A percentile compares a stretch with the other conserved stretches of the same genome.
These are phyloP conservation scores for Suillus bovinus DNA, from an alignment of 768 basidiomycete genomes.

Conservation along the genomic window DNA sequence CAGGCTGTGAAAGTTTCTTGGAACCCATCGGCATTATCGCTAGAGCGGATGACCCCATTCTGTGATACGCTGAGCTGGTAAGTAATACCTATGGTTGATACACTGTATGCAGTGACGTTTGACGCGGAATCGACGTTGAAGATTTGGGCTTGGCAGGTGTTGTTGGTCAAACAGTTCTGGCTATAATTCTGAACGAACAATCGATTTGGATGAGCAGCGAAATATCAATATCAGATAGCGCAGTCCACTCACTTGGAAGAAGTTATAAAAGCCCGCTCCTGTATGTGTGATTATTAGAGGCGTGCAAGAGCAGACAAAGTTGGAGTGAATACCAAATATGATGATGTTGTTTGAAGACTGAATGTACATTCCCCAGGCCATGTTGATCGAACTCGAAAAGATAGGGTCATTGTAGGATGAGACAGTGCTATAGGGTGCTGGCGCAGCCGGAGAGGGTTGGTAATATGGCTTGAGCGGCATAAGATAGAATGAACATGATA, in stretches of 20 bases:
- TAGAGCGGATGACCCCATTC: slow-evolving; percentile 36
- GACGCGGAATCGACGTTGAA: slow-evolving; percentile 43
- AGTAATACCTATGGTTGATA: slow-evolving; percentile 49
- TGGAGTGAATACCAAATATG: slow-evolving; percentile 38
- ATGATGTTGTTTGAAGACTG: slow-evolving; percentile 41
- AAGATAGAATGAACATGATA: not conserved
- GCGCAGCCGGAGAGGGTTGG: slow-evolving; percentile 45
- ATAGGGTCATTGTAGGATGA: slow-evolving; percentile 40
- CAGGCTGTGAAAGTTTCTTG: slow-evolving; percentile 41
- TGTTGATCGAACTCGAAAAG: slow-evolving; percentile 31
- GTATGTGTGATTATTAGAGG: not conserved
- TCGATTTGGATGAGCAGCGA: slow-evolving; percentile 2
- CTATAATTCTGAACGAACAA: slow-evolving; percentile 37
- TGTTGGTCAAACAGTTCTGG: slow-evolving; percentile 37
- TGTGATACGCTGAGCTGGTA: slow-evolving; percentile 41
- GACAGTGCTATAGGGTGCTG: slow-evolving; percentile 41
- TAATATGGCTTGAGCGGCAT: slow-evolving; percentile 43
- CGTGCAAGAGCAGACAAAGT: slow-evolving; percentile 13
- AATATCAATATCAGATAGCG: too few species aligned
- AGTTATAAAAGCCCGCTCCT: slow-evolving; percentile 54
- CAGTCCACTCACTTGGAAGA: slow-evolving; percentile 41
- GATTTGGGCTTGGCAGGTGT: slow-evolving; percentile 45
- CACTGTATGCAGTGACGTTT: slow-evolving; percentile 42
- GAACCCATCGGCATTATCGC: slow-evolving; percentile 45
- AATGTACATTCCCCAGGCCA: slow-evolving; percentile 47